phyloP scores from a whole-genome alignment of 768 basidiomycete genomes.

The Harrya chromipes region DNA sequence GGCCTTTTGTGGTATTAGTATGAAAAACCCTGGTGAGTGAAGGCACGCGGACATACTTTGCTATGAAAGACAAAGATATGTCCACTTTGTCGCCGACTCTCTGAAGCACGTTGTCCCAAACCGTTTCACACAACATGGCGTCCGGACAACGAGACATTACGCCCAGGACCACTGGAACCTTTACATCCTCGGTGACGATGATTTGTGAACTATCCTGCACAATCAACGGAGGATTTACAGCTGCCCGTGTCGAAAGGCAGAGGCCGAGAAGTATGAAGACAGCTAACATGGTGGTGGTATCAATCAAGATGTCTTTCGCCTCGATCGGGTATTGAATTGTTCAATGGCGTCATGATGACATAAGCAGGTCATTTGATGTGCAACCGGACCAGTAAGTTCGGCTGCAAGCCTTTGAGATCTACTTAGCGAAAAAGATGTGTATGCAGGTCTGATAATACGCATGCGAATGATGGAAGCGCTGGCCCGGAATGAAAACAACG shows the following conservation, averaged over 20 bases:
- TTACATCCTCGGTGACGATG: conserved; percentile 23
- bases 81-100: conserved; percentile 63
- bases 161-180: conserved; percentile 52
- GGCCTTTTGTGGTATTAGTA: conserved; percentile 39
- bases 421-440: conserved; percentile 10
- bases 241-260: conserved; percentile 12
- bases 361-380: conserved; percentile 13
- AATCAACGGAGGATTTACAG: conserved; percentile 9
- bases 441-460: conserved; percentile 11
- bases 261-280: conserved; percentile 17
- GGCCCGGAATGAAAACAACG: conserved; percentile 27
- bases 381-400: background rate
- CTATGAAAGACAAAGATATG: conserved; percentile 70
- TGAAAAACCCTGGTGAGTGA: conserved; percentile 1
- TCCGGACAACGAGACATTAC: conserved; percentile 81
- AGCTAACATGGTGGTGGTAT: conserved; percentile 23
- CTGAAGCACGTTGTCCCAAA: conserved; percentile 69
- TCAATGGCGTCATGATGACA: conserved; percentile 27
- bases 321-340: conserved; percentile 10
- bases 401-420: conserved; percentile 3
- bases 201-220: conserved; percentile 21
- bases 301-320: background rate
- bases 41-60: conserved; percentile 47
- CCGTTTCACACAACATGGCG: conserved; percentile 73
- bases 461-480: conserved; percentile 11